Evolutionary conservation across 2,329 filamentous ascomycete genomes (phyloP).

Genomic region (Podosphaera fusca): DNA sequence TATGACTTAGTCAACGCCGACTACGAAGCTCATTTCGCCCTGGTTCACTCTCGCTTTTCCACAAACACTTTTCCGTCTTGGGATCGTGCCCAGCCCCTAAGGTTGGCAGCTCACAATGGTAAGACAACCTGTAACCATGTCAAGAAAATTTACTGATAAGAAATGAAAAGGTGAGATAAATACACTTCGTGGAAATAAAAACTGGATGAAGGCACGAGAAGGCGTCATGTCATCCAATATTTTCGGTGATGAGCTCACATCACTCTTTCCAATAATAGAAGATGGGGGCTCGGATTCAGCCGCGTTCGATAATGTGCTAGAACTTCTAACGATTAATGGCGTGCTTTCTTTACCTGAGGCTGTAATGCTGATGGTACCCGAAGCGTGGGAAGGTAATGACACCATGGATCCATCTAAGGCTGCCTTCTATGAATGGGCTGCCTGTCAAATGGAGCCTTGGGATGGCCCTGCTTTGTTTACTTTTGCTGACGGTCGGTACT

Average conservation of each 20-base stretch:
- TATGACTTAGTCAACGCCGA: conserved; percentile 92
- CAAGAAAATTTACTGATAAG: conserved; percentile 13
- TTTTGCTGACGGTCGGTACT: conserved; percentile 89
- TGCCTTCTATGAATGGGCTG: conserved; percentile 96
- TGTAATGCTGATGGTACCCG: conserved; percentile 95
- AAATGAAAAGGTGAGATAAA: conserved; percentile 54
- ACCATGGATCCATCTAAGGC: conserved; percentile 87
- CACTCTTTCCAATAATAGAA: conserved; percentile 83
- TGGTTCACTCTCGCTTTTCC: conserved; percentile 92
- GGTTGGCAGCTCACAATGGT: conserved; percentile 96
- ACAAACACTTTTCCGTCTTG: conserved; percentile 97
- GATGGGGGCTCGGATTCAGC: conserved; percentile 92
- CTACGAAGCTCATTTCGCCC: conserved; percentile 88
- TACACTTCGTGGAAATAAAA: conserved; percentile 92
- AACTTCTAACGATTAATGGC: conserved; percentile 83
- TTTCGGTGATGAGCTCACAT: conserved; percentile 79
- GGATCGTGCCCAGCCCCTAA: conserved; percentile 87
- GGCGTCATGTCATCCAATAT: conserved; percentile 82
- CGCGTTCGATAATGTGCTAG: conserved; percentile 90
- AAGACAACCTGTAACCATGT: conserved; percentile 14
- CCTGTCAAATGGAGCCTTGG: conserved; percentile 98
- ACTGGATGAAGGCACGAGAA: conserved; percentile 96
- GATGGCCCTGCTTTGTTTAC: conserved; percentile 92
- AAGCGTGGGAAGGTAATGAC: conserved; percentile 89
- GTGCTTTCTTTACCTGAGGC: conserved; percentile 87